Evolutionary conservation across 2,329 filamentous ascomycete genomes (phyloP).

Genomic region (Metarhizium robertsii): DNA sequence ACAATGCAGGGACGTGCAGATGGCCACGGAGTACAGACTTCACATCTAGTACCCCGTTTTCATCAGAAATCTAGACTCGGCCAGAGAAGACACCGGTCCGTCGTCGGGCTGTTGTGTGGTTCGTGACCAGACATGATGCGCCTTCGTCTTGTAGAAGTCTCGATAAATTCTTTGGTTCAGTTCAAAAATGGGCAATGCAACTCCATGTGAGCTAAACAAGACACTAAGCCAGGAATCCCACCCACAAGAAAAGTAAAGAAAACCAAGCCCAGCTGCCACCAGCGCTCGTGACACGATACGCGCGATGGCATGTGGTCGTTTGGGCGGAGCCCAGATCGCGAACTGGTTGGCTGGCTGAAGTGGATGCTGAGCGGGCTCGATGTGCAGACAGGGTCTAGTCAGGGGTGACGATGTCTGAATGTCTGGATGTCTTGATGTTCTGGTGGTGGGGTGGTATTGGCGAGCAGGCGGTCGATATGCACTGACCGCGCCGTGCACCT

Average conservation of each 20-base stretch:
- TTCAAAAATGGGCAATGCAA: too few relatives aligned
- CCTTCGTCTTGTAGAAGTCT: too few relatives aligned
- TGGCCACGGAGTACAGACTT: too few relatives aligned
- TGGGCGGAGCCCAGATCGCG: conserved; percentile 4
- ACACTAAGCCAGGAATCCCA: neutral
- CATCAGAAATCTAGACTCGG: neutral
- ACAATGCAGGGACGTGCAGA: too few relatives aligned
- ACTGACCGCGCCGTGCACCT: neutral
- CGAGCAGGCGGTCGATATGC: neutral
- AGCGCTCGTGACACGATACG: conserved; percentile 1
- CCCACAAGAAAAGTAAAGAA: neutral
- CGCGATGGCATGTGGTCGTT: conserved; percentile 9
- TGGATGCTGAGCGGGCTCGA: conserved; percentile 1
- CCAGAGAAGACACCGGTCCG: neutral
- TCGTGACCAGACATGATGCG: neutral
- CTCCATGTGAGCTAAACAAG: neutral
- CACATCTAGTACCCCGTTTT: too few relatives aligned
- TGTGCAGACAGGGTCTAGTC: conserved; percentile 10
- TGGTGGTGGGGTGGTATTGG: conserved; percentile 2
- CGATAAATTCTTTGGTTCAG: too few relatives aligned
- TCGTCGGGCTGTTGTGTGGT: neutral
- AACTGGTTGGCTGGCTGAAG: conserved; percentile 8
- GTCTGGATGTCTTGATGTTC: conserved; percentile 2
- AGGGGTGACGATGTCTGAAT: conserved; percentile 8
- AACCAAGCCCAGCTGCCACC: neutral